Evolutionary conservation across 192 early-diverging fungal genomes (phyloP).

Genomic region (Phlyctochytrium bullatum): DNA sequence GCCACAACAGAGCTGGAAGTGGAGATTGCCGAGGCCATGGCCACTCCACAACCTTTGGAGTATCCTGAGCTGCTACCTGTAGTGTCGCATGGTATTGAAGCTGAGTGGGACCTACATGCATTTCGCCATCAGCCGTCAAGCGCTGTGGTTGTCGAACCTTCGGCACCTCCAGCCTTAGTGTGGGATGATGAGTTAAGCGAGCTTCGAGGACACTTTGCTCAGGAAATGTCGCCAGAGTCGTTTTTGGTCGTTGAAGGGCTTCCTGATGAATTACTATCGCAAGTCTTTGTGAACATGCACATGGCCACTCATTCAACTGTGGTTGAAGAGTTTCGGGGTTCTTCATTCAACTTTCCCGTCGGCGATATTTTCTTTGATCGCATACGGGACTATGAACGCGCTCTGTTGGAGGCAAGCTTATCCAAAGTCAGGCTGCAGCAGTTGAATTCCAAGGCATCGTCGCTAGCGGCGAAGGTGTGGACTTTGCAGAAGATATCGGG

Average conservation of each 20-base stretch:
- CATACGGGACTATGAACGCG: conserved; percentile 19
- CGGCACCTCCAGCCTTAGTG: neutral
- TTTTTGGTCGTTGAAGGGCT: neutral
- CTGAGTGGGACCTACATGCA: neutral
- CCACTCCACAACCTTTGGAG: neutral
- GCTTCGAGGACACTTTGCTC: neutral
- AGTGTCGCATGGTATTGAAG: neutral
- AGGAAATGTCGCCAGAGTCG: neutral
- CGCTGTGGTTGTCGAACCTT: neutral
- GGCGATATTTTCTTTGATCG: conserved; percentile 25
- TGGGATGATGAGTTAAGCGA: neutral
- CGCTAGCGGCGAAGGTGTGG: conserved; percentile 13
- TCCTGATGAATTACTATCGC: neutral
- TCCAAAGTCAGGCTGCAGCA: conserved; percentile 4
- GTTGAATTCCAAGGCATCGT: neutral
- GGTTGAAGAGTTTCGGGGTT: conserved; percentile 21
- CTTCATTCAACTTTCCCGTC: conserved; percentile 12
- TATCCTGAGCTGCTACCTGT: neutral
- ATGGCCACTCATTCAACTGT: neutral
- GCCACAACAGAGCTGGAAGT: neutral
- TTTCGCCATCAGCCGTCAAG: neutral
- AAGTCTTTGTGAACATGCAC: neutral
- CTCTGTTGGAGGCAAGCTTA: conserved; percentile 1
- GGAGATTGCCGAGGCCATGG: neutral
- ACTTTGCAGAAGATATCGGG: conserved; percentile 23